Percentiles rank a stretch among this genome's conserved stretches.
These are phyloP conservation scores for Ogataea sp. DNA, from an alignment of 805 yeast species.

Conservation along the genomic window DNA sequence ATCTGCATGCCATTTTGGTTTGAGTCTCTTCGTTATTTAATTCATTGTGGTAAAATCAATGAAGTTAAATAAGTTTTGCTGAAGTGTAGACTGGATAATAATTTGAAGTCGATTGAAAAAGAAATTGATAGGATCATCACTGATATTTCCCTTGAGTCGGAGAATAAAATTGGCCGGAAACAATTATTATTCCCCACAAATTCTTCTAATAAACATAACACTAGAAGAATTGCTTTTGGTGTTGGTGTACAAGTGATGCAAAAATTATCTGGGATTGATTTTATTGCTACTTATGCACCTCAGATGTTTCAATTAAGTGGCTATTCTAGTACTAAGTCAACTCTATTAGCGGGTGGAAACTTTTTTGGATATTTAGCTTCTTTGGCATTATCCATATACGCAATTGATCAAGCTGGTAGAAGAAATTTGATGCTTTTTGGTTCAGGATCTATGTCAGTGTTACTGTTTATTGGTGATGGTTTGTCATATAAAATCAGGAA, in stretches of 20 bases:
- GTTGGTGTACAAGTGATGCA: constrained; percentile 28
- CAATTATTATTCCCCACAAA: constrained; percentile 1
- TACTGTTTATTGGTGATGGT: constrained; percentile 35
- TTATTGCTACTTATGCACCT: constrained; percentile 26
- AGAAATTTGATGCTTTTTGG: constrained; percentile 21
- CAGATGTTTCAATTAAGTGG: constrained; percentile 28
- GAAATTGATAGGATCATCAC: constrained; percentile 2
- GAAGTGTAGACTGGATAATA: constrained; percentile 1
- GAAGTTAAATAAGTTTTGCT: constrained; percentile 38
- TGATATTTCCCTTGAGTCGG: constrained; percentile 1
- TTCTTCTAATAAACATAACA: constrained; percentile 11
- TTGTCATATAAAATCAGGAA: constrained; percentile 9
- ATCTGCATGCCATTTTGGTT: constrained; percentile 22
- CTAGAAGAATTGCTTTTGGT: constrained; percentile 19
- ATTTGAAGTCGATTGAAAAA: constrained; percentile 1
- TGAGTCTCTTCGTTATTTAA: constrained; percentile 37
- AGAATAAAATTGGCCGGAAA: constrained; percentile 2
- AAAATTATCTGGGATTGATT: constrained; percentile 38
- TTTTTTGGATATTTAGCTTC: constrained; percentile 12
- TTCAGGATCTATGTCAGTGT: constrained; percentile 22
- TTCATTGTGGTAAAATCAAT: constrained; percentile 33
- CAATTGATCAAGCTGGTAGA: constrained; percentile 22
- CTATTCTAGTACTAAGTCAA: constrained; percentile 21
- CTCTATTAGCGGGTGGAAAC: constrained; percentile 13
- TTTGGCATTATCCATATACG: constrained; percentile 19